Evolutionary conservation across 805 yeast species (phyloP).

Genomic region (Nakazawaea ambrosiae): DNA sequence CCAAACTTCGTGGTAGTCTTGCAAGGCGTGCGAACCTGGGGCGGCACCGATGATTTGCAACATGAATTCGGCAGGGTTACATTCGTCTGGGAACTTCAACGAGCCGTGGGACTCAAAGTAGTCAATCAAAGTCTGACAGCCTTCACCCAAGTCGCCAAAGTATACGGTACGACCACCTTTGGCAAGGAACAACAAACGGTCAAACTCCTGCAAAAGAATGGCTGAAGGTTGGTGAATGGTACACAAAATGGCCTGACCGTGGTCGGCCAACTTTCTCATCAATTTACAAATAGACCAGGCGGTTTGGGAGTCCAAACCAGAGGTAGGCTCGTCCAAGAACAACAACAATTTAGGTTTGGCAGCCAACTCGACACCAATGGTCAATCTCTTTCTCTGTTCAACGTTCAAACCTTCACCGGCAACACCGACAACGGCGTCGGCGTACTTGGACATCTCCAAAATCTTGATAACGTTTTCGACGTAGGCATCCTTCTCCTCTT

Average conservation of each 20-base stretch:
- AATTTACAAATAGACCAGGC: constrained; percentile 66
- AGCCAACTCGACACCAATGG: constrained; percentile 67
- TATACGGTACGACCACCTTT: constrained; percentile 78
- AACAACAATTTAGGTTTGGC: constrained; percentile 60
- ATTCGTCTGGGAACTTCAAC: constrained; percentile 55
- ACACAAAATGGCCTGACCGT: constrained; percentile 71
- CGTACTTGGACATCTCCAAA: constrained; percentile 61
- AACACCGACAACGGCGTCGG: constrained; percentile 76
- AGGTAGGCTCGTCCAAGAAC: constrained; percentile 68
- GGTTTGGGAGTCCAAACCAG: constrained; percentile 65
- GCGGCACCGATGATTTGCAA: constrained; percentile 79
- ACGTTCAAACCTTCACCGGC: constrained; percentile 68
- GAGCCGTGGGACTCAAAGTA: constrained; percentile 68
- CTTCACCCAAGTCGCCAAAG: constrained; percentile 73
- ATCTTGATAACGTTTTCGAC: constrained; percentile 63
- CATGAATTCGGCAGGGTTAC: constrained; percentile 93
- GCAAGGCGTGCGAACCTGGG: constrained; percentile 68
- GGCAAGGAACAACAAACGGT: constrained; percentile 57
- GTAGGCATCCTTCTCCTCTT: constrained; percentile 54
- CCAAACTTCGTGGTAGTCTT: constrained; percentile 78
- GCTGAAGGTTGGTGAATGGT: constrained; percentile 80
- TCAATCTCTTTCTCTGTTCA: constrained; percentile 60
- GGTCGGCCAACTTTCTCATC: constrained; percentile 58
- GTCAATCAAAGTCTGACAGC: constrained; percentile 47
- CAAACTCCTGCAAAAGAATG: constrained; percentile 58